Base-by-base conservation (phyloP, 2,329 filamentous ascomycete species). In the Balansia obtecta region DNA sequence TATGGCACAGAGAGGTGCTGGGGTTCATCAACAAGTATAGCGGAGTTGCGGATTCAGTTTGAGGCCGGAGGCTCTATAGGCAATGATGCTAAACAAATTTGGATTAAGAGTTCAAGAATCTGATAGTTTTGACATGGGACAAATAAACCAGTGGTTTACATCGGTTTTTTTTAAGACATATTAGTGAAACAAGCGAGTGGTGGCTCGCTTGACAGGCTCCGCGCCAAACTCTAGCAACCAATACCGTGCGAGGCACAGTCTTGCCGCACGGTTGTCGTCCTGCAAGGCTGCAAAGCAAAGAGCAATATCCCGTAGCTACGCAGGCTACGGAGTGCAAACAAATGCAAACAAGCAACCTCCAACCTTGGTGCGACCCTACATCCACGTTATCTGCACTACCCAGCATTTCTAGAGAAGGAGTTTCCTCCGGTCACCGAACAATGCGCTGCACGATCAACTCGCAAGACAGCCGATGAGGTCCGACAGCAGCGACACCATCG, bases 1-100 rank as follows among this genome's bases (percentile, higher is more conserved):
- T 94, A 18, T 97, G 93, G 93, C 89, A 97, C 61, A 78, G 78
- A 50, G 86, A 88, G 52, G 89, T 97, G 15, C 63, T 96, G 32
- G 80, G 80, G 50, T 96, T 86, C 81, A 82, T 83, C 55, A 83
- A 83, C 58, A 76, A 80, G 60, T 80, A 79, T 57, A 74, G 74
- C 22, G 74, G 75, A 0, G 60, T 79, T 20, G 57, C 59, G 1
- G 57, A 62, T 10, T 37, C 34, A 37, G 34, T 12, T 37, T 37
- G 15, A 15, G 34, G 34, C 15, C 34, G 9, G 15, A 12, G 34
- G 8, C 27, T 27, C 8, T 27, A 8, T 7, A 7, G 27, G 27
- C 1, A 27, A 27, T 27, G 7, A 8, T 27, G 27, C 27, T 27
- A 27, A 22, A 22, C 27, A 27, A 27, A 27, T 7, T 37, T 37